phyloP scores from a whole-genome alignment of 2,329 filamentous ascomycete genomes.

The Neoascochyta sp. region DNA sequence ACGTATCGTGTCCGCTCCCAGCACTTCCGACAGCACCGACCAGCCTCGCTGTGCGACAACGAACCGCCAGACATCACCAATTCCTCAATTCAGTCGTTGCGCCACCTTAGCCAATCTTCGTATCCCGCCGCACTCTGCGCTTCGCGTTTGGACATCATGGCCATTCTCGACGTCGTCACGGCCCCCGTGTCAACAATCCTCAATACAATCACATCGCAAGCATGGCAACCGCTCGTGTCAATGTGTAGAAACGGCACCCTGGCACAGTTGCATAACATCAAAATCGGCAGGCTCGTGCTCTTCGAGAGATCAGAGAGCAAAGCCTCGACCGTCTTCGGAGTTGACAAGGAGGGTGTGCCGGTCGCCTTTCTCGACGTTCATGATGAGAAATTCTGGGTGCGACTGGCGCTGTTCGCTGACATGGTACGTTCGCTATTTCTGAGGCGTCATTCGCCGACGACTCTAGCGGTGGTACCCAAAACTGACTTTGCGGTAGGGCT shows the following conservation, averaged over 20 bases:
- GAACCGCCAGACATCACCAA: too few relatives aligned
- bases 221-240: slow-evolving; percentile 48
- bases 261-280: slow-evolving; percentile 45
- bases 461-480: too few relatives aligned
- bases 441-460: too few relatives aligned
- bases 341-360: slow-evolving; percentile 39
- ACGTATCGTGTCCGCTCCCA: too few relatives aligned
- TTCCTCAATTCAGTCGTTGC: too few relatives aligned
- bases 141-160: slow-evolving; percentile 19
- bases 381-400: slow-evolving; percentile 67
- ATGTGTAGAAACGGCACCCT: slow-evolving; percentile 47
- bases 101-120: slow-evolving; percentile 1
- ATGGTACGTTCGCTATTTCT: too few relatives aligned
- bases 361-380: slow-evolving; percentile 58
- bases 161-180: slow-evolving; percentile 22
- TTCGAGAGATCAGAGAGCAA: slow-evolving; percentile 44
- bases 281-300: slow-evolving; percentile 46
- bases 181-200: slow-evolving; percentile 7
- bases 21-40: too few relatives aligned
- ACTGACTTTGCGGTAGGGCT: slow-evolving; percentile 46
- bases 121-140: slow-evolving; percentile 1
- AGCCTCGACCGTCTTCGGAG: slow-evolving; percentile 43
- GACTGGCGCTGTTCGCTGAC: slow-evolving; percentile 65
- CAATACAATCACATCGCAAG: slow-evolving; percentile 43
- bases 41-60: too few relatives aligned